Conservation (phyloP, 352 stramenopile genomes). For the Pythium brassicae region DNA sequence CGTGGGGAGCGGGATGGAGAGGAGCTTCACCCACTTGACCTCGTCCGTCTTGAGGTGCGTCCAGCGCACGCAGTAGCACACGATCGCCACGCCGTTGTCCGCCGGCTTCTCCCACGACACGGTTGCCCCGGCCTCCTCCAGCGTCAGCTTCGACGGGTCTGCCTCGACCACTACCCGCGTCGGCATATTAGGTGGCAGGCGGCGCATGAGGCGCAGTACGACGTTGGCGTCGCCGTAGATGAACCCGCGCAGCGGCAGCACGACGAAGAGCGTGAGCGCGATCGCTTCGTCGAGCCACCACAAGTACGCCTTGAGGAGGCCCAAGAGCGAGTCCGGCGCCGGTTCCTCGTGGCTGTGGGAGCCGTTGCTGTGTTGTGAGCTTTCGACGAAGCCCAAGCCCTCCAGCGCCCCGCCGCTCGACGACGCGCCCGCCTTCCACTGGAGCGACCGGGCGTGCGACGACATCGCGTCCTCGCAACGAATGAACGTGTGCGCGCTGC, state of each 20-base stretch:
- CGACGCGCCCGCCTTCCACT: not conserved
- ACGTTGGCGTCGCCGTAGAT: constrained; percentile 83
- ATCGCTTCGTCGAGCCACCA: constrained; percentile 87
- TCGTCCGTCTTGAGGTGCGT: constrained; percentile 74
- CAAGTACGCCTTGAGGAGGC: constrained; percentile 60
- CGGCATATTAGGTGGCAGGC: constrained; percentile 75
- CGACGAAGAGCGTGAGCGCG: constrained; percentile 62
- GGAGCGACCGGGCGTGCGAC: not conserved
- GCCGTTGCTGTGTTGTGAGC: not conserved
- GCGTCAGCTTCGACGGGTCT: constrained; percentile 46
- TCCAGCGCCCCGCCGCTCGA: not conserved
- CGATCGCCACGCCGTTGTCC: constrained; percentile 75
- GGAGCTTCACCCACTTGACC: constrained; percentile 72
- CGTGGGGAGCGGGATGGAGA: constrained; percentile 62
- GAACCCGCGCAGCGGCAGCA: constrained; percentile 73
- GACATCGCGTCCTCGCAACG: constrained; percentile 28
- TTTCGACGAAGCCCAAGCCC: not conserved
- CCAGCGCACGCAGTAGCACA: constrained; percentile 82
- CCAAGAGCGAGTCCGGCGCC: constrained; percentile 21
- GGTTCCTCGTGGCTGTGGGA: constrained; percentile 11
- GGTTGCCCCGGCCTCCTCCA: constrained; percentile 48
- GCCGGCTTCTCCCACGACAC: constrained; percentile 79
- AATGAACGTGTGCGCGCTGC: constrained; percentile 52
- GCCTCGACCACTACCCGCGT: constrained; percentile 71
- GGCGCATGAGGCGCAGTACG: constrained; percentile 56